Evolutionary conservation across 1,284 basidiomycete genomes (phyloP).

Genomic region (Schizophyllum amplum): DNA sequence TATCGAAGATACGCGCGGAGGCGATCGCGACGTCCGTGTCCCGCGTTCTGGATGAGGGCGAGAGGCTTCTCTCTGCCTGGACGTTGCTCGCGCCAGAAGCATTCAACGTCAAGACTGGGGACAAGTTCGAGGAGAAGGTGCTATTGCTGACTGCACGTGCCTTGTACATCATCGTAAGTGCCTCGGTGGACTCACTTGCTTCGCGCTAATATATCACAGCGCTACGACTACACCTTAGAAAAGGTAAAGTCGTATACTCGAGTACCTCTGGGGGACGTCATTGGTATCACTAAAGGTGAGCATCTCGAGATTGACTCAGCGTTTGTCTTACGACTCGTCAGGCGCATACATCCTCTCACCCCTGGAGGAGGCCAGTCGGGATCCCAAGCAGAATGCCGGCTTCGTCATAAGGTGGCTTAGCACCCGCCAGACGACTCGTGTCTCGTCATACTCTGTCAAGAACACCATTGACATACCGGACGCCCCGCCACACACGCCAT

Average conservation of each 20-base stretch:
- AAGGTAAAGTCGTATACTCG: constrained; percentile 88
- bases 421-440: constrained; percentile 58
- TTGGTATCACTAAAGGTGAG: constrained; percentile 75
- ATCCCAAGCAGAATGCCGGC: constrained; percentile 80
- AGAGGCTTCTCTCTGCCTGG: constrained; percentile 81
- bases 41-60: constrained; percentile 76
- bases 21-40: constrained; percentile 85
- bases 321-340: constrained; percentile 19
- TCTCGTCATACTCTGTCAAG: constrained; percentile 77
- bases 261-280: constrained; percentile 78
- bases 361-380: constrained; percentile 82
- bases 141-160: constrained; percentile 56
- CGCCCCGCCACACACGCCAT: constrained; percentile 15
- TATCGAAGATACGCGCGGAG: constrained; percentile 83
- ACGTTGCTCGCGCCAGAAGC: constrained; percentile 83
- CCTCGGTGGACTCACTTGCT: constrained; percentile 1
- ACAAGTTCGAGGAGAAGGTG: constrained; percentile 90
- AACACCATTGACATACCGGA: constrained; percentile 43
- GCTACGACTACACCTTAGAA: constrained; percentile 86
- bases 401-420: constrained; percentile 73
- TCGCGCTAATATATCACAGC: constrained; percentile 32
- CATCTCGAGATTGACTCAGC: constrained; percentile 1
- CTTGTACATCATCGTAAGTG: constrained; percentile 41
- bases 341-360: constrained; percentile 89
- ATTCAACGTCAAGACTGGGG: constrained; percentile 60